Conservation (phyloP, 352 stramenopile genomes). For the Globisporangium heterothallicum region DNA sequence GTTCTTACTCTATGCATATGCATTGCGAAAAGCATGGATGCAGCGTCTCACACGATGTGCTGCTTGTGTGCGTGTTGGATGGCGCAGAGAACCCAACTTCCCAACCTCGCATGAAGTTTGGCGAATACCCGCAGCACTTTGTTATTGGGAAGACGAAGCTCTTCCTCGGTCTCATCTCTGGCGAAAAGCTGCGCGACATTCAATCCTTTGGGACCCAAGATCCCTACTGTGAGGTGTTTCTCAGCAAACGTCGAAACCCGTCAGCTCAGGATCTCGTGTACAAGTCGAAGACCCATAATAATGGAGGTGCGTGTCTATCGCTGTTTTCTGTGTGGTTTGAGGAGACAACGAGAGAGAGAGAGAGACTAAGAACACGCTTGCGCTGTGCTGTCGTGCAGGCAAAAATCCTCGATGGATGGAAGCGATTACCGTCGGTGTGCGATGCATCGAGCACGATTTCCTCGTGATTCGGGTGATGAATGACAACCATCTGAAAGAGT, state of each 20-base stretch:
- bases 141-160: conserved; percentile 70
- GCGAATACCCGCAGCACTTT: conserved; percentile 72
- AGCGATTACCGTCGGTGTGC: conserved; percentile 44
- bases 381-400: conserved; percentile 16
- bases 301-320: conserved; percentile 36
- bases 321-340: not conserved
- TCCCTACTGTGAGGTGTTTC: conserved; percentile 64
- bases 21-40: too few relatives aligned
- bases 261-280: conserved; percentile 53
- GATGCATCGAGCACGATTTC: conserved; percentile 78
- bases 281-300: conserved; percentile 68
- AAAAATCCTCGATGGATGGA: conserved; percentile 80
- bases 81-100: conserved; percentile 62
- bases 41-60: not conserved
- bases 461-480: conserved; percentile 79
- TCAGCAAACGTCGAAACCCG: conserved; percentile 43
- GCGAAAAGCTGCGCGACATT: conserved; percentile 69
- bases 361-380: not conserved
- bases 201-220: conserved; percentile 77
- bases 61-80: not conserved
- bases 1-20: too few relatives aligned
- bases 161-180: conserved; percentile 55
- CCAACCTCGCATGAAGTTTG: conserved; percentile 54
- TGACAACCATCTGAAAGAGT: conserved; percentile 76
- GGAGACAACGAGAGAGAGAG: too few relatives aligned